These are phyloP conservation scores for Metarhizium anisopliae DNA, from an alignment of 2,329 filamentous ascomycete species.

Conservation along the genomic window DNA sequence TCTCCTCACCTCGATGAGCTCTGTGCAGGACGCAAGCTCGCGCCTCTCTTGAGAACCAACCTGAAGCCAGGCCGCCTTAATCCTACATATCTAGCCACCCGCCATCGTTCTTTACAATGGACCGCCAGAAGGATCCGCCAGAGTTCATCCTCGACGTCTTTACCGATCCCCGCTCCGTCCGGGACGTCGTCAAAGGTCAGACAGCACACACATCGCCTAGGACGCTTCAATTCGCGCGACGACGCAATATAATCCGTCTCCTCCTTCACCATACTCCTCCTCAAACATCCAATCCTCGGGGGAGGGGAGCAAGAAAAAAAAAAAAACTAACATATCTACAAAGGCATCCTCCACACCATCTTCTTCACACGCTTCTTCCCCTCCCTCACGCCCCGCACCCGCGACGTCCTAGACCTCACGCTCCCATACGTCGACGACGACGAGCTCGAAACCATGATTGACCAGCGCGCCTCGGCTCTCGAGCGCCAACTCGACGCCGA, in stretches of 20 bases:
- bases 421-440: slow-evolving; percentile 83
- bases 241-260: neutral
- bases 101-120: slow-evolving; percentile 14
- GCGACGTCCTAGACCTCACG: slow-evolving; percentile 84
- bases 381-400: slow-evolving; percentile 68
- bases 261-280: neutral
- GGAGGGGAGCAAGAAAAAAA: neutral
- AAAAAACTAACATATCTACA: neutral
- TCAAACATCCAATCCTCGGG: neutral
- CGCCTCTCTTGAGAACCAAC: neutral
- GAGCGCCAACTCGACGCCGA: slow-evolving; percentile 66
- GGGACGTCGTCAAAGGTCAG: slow-evolving; percentile 85
- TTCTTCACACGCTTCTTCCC: slow-evolving; percentile 99
- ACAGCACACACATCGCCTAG: neutral
- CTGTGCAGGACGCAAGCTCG: neutral
- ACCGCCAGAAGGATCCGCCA: slow-evolving; percentile 52
- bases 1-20: neutral
- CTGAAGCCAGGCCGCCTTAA: neutral
- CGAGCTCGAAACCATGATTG: slow-evolving; percentile 88
- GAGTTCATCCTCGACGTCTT: slow-evolving; percentile 94
- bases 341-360: slow-evolving; percentile 89
- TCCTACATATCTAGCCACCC: neutral
- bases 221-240: neutral
- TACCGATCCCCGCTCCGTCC: slow-evolving; percentile 79
- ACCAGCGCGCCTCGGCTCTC: slow-evolving; percentile 72